These are phyloP conservation scores for Nakazawaea pomicola DNA, from an alignment of 805 yeast genomes.

Conservation along the genomic window DNA sequence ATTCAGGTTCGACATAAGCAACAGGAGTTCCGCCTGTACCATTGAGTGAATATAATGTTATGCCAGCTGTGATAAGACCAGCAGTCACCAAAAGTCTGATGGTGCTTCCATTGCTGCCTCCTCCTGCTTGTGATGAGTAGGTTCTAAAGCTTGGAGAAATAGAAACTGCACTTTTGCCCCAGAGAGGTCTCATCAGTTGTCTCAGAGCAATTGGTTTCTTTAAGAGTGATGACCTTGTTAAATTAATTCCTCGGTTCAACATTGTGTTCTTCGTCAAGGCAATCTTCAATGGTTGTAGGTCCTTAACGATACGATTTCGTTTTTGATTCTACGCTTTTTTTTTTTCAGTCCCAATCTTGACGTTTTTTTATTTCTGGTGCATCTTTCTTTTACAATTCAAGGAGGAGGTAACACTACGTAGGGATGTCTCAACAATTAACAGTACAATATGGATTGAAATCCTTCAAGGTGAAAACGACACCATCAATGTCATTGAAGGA, in stretches of 20 bases:
- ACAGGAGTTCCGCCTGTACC: constrained; percentile 17
- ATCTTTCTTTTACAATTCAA: not conserved
- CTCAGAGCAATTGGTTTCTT: not conserved
- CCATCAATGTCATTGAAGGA: constrained; percentile 33
- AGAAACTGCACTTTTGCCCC: not conserved
- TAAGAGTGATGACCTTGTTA: too few species aligned
- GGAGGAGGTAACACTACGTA: not conserved
- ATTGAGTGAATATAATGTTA: constrained; percentile 5
- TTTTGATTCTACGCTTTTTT: too few species aligned
- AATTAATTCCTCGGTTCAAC: too few species aligned
- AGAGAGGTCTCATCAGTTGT: not conserved
- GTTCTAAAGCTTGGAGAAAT: not conserved
- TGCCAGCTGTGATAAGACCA: constrained; percentile 7
- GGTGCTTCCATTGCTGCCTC: not conserved
- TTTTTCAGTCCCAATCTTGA: too few species aligned
- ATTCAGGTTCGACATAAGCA: constrained; percentile 27
- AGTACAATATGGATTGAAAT: constrained; percentile 4
- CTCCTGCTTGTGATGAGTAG: constrained; percentile 5
- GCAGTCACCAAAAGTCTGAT: constrained; percentile 4
- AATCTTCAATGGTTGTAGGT: too few species aligned
- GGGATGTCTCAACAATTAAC: constrained; percentile 5
- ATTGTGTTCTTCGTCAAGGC: too few species aligned
- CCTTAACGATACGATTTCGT: too few species aligned
- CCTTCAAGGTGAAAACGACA: constrained; percentile 27
- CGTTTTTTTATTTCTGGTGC: not conserved